These are phyloP conservation scores for Penicillium macrosclerotiorum DNA, from an alignment of 495 filamentous ascomycete genomes.

Conservation along the genomic window DNA sequence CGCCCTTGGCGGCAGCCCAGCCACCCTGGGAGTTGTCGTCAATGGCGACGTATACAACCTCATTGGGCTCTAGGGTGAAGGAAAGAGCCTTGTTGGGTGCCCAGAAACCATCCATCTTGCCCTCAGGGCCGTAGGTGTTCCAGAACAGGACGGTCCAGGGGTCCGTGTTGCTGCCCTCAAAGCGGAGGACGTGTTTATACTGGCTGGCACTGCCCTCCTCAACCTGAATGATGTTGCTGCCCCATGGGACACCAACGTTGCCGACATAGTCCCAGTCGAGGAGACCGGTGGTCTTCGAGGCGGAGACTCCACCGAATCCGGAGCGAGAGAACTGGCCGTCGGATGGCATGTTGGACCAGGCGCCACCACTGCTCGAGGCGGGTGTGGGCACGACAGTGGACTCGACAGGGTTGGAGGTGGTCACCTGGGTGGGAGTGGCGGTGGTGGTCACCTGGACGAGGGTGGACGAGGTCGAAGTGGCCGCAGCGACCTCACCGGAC, in stretches of 20 bases:
- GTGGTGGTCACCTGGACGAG: slow-evolving; percentile 19
- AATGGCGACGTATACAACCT: slow-evolving; percentile 47
- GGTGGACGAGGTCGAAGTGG: slow-evolving; percentile 16
- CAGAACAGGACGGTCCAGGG: slow-evolving; percentile 49
- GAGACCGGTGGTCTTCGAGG: slow-evolving; percentile 18
- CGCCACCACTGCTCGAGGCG: slow-evolving; percentile 17
- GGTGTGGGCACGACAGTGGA: slow-evolving; percentile 7
- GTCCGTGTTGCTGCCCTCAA: slow-evolving; percentile 38
- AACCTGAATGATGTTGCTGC: slow-evolving; percentile 53
- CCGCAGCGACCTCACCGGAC: slow-evolving; percentile 36
- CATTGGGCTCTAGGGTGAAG: slow-evolving; percentile 38
- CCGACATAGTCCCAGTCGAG: slow-evolving; percentile 32
- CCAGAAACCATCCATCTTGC: slow-evolving; percentile 39
- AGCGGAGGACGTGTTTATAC: slow-evolving; percentile 47
- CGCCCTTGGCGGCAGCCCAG: slow-evolving; percentile 36
- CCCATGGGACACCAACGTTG: slow-evolving; percentile 51
- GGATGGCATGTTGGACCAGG: slow-evolving; percentile 26
- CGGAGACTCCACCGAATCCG: slow-evolving; percentile 31
- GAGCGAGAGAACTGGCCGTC: slow-evolving; percentile 22
- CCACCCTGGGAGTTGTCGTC: slow-evolving; percentile 44
- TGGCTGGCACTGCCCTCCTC: slow-evolving; percentile 29
- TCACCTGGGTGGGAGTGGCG: slow-evolving; percentile 12
- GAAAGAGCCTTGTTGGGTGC: slow-evolving; percentile 37
- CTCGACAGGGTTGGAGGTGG: slow-evolving; percentile 12
- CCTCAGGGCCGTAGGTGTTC: slow-evolving; percentile 49